Conservation (phyloP, 306 rosid species). For the Crotalaria pallida region DNA sequence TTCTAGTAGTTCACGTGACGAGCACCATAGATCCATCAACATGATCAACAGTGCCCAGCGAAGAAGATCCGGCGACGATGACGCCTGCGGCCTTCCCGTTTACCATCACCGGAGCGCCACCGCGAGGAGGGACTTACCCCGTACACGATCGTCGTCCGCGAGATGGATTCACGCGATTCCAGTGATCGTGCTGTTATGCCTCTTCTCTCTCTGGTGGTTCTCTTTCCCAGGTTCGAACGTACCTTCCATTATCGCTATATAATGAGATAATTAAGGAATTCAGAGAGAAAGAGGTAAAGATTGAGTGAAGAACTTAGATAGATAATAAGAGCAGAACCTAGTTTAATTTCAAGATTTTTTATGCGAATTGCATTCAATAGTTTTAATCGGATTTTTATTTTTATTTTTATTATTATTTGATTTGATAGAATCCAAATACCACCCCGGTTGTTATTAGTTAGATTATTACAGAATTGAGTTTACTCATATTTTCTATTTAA, state of each 20-base stretch:
- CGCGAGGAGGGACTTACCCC: constrained; percentile 26
- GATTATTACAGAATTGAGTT: too few species aligned
- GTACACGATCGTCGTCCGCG: constrained; percentile 4
- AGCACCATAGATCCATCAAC: constrained; percentile 19
- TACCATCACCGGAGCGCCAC: constrained; percentile 16
- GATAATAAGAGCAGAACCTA: too few species aligned
- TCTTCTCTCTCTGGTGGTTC: constrained; percentile 61
- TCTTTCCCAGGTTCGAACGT: constrained; percentile 45
- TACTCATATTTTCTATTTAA: too few species aligned
- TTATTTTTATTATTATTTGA: too few species aligned
- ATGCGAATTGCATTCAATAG: too few species aligned
- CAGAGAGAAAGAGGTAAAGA: too few species aligned
- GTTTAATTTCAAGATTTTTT: too few species aligned
- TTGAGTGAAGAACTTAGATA: too few species aligned
- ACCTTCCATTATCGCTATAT: neutral
- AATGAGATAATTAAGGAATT: too few species aligned
- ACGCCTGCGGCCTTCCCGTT: constrained; percentile 28
- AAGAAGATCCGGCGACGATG: constrained; percentile 28
- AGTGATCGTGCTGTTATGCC: constrained; percentile 33
- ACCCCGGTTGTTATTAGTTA: too few species aligned
- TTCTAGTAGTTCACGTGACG: constrained; percentile 29
- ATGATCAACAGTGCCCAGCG: constrained; percentile 5
- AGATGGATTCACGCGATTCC: constrained; percentile 47
- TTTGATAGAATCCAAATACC: too few species aligned
- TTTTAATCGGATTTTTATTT: too few species aligned